Evolutionary conservation across 192 early-diverging fungal species (phyloP).

Genomic region (Linnemannia zychae): DNA sequence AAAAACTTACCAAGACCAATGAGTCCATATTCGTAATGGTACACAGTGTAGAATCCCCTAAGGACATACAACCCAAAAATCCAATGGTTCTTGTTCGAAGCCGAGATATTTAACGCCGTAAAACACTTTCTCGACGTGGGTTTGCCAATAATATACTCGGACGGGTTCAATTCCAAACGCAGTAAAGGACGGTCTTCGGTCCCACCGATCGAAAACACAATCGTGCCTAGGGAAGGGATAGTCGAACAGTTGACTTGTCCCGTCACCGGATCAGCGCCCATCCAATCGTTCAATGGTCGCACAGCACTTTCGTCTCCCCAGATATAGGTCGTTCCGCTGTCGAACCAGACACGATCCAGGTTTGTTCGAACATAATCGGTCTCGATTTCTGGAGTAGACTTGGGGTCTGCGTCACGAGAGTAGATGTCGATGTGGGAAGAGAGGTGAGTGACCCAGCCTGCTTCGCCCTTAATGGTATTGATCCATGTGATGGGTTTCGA

Average conservation of each 20-base stretch:
- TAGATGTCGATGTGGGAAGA: slow-evolving; percentile 19
- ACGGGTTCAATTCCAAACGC: slow-evolving; percentile 23
- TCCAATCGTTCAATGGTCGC: slow-evolving; percentile 23
- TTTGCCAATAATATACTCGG: slow-evolving; percentile 36
- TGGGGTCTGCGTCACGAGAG: neutral
- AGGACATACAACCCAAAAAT: slow-evolving; percentile 36
- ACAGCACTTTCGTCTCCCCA: slow-evolving; percentile 29
- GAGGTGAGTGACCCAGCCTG: slow-evolving; percentile 32
- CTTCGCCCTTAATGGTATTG: slow-evolving; percentile 24
- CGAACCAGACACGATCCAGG: slow-evolving; percentile 40
- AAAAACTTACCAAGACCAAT: slow-evolving; percentile 31
- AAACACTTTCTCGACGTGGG: slow-evolving; percentile 22
- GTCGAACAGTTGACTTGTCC: slow-evolving; percentile 30
- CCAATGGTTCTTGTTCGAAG: slow-evolving; percentile 27
- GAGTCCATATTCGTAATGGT: slow-evolving; percentile 37
- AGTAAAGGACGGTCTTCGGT: neutral
- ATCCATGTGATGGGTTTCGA: slow-evolving; percentile 30
- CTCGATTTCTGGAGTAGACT: neutral
- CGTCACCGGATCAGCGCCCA: slow-evolving; percentile 33
- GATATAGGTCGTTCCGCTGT: slow-evolving; percentile 31
- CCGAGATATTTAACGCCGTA: slow-evolving; percentile 21
- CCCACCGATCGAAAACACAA: slow-evolving; percentile 30
- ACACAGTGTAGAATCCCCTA: slow-evolving; percentile 31
- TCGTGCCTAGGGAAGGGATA: neutral
- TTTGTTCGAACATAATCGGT: slow-evolving; percentile 12